A percentile compares a stretch with the other conserved stretches of the same genome.
Evolutionary conservation across 23 red algal genomes (phyloP).

Genomic region (Gracilaria gracilis): DNA sequence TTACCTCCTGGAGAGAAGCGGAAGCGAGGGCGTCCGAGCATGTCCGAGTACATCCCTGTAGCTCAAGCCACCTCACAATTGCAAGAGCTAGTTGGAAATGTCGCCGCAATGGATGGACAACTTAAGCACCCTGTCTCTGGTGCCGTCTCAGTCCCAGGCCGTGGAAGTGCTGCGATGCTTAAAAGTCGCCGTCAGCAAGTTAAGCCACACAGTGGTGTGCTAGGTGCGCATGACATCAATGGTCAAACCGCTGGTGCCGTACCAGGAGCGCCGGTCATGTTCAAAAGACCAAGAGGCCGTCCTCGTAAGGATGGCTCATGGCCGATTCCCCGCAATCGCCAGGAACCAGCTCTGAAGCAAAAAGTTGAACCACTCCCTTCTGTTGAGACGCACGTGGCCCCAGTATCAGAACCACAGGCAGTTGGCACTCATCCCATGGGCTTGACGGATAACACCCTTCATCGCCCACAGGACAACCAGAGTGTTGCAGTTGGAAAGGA

Average conservation of each 20-base stretch:
- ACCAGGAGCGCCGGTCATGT: background rate
- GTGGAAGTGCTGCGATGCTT: constrained; percentile 25
- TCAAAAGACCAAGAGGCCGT: constrained; percentile 61
- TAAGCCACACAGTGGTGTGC: background rate
- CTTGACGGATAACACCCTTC: background rate
- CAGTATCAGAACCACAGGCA: background rate
- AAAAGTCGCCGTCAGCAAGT: constrained; percentile 23
- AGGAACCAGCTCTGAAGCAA: constrained; percentile 18
- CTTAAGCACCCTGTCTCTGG: background rate
- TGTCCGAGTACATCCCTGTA: constrained; percentile 65
- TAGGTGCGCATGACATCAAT: constrained; percentile 9
- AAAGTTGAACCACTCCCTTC: background rate
- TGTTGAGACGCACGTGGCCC: background rate
- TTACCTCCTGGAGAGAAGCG: constrained; percentile 62
- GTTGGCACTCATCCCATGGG: background rate
- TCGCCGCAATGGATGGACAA: background rate
- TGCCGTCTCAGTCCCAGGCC: constrained; percentile 15
- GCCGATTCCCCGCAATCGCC: constrained; percentile 27
- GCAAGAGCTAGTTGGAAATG: constrained; percentile 4
- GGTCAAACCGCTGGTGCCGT: background rate
- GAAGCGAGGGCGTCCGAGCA: constrained; percentile 59
- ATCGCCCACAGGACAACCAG: background rate
- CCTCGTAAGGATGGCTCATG: constrained; percentile 73
- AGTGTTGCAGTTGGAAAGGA: background rate
- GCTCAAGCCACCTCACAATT: constrained; percentile 18